phyloP scores from a whole-genome alignment of 768 basidiomycete species.

The Hericium erinaceus region DNA sequence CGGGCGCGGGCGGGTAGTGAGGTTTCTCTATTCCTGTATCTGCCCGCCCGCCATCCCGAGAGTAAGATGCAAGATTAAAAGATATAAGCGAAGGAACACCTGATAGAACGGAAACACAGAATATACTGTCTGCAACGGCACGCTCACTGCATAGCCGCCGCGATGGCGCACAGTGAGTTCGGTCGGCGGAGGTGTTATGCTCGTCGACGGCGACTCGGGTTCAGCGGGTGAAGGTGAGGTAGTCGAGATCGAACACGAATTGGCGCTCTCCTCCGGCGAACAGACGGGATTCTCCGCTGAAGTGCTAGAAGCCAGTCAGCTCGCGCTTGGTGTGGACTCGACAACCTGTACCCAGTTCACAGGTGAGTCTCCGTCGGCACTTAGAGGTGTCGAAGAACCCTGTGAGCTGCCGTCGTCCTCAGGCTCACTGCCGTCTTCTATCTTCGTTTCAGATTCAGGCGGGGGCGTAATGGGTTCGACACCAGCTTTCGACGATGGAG shows the following conservation, averaged over 20 bases:
- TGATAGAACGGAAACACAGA: not conserved
- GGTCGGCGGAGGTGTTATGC: not conserved
- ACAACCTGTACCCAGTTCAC: not conserved
- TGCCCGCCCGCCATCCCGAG: not conserved
- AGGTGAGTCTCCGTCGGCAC: not conserved
- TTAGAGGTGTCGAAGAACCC: not conserved
- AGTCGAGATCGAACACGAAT: not conserved
- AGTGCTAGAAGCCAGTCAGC: not conserved
- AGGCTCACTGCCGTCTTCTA: conserved; percentile 18
- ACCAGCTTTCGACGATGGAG: conserved; percentile 11
- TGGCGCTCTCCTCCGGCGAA: too few relatives aligned
- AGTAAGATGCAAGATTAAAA: not conserved
- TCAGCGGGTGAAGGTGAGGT: not conserved
- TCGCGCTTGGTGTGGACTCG: not conserved
- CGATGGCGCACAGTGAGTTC: not conserved
- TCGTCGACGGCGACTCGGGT: not conserved
- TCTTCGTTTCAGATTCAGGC: conserved; percentile 13
- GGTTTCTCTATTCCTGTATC: not conserved
- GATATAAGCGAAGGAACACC: not conserved
- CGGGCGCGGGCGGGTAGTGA: not conserved
- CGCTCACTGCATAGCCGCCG: not conserved
- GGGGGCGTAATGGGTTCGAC: conserved; percentile 17
- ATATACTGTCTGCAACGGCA: not conserved
- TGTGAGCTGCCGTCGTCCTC: not conserved
- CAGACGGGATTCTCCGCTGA: too few relatives aligned